Percentiles rank a stretch among this genome's conserved stretches.
phyloP scores from a whole-genome alignment of 352 stramenopile genomes.

The Globisporangium takayamanum region DNA sequence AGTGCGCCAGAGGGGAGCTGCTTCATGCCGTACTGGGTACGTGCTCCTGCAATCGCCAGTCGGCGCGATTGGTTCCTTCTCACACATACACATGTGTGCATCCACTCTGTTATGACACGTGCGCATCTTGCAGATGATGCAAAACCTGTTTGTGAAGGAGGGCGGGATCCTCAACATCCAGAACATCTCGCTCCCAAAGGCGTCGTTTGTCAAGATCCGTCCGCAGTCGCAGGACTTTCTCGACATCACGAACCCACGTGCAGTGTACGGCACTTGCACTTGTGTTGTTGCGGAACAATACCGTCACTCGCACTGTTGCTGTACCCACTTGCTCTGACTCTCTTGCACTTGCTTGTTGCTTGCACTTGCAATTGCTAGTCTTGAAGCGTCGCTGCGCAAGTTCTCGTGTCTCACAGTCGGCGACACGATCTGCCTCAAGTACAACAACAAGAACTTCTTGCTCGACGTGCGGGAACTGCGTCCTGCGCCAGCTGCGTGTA shows the following conservation, averaged over 20 bases:
- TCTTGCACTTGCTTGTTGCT: background rate
- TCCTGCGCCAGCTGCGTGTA: slow-evolving; percentile 94
- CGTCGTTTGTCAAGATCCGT: slow-evolving; percentile 97
- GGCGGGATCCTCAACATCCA: slow-evolving; percentile 94
- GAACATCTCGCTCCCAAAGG: slow-evolving; percentile 95
- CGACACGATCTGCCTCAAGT: slow-evolving; percentile 97
- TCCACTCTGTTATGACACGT: background rate
- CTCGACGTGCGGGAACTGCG: slow-evolving; percentile 97
- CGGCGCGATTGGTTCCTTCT: no score
- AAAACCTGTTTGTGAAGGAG: slow-evolving; percentile 95
- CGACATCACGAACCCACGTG: slow-evolving; percentile 97
- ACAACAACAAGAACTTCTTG: slow-evolving; percentile 99
- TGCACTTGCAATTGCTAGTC: slow-evolving; percentile 17
- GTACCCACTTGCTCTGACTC: no score
- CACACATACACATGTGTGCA: no score
- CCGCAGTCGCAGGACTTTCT: slow-evolving; percentile 98
- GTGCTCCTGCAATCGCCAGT: background rate
- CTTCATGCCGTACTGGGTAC: slow-evolving; percentile 99
- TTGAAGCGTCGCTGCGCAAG: slow-evolving; percentile 77
- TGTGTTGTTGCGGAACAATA: no score
- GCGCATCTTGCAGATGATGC: slow-evolving; percentile 90
- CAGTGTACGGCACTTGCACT: slow-evolving; percentile 75
- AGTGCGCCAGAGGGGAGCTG: slow-evolving; percentile 96
- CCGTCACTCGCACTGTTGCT: background rate
- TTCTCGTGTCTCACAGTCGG: slow-evolving; percentile 98